These are phyloP conservation scores for Nitzschia palea DNA, from an alignment of 108 stramenopile genomes.

Conservation along the genomic window DNA sequence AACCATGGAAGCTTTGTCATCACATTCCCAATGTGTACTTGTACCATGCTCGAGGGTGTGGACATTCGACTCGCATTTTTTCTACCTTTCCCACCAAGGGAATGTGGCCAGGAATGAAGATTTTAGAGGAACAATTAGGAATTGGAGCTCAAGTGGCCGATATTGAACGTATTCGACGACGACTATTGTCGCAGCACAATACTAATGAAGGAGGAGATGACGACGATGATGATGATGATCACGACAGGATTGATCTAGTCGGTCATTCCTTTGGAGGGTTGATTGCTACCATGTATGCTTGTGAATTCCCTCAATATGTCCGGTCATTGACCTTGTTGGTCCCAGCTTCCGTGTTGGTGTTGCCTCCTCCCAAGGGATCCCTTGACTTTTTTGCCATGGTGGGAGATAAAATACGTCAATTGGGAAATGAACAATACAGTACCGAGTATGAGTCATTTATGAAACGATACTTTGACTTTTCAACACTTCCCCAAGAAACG, in stretches of 20 bases:
- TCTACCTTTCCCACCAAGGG: conserved; percentile 12
- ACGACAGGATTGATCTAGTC: conserved; percentile 9
- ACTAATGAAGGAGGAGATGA: background rate
- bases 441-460: conserved; percentile 13
- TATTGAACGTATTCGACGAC: conserved; percentile 23
- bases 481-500: conserved; percentile 14
- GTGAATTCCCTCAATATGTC: conserved; percentile 18
- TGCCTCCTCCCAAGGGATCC: background rate
- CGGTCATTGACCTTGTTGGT: conserved; percentile 15
- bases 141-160: conserved; percentile 27
- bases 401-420: background rate
- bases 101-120: conserved; percentile 28
- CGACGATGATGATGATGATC: too few relatives aligned
- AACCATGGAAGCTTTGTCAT: conserved; percentile 1
- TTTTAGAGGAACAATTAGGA: conserved; percentile 14
- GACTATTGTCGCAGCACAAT: background rate
- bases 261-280: conserved; percentile 29
- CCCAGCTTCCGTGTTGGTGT: conserved; percentile 8
- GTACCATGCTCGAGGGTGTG: conserved; percentile 31
- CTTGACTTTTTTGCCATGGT: conserved; percentile 14
- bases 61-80: conserved; percentile 15
- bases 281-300: conserved; percentile 18
- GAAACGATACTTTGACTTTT: conserved; percentile 19
- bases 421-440: conserved; percentile 3
- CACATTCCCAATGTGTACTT: background rate